Percentiles rank a stretch among this genome's conserved stretches.
Evolutionary conservation across 306 rosid species (phyloP).

Genomic region (Malus sylvestris): DNA sequence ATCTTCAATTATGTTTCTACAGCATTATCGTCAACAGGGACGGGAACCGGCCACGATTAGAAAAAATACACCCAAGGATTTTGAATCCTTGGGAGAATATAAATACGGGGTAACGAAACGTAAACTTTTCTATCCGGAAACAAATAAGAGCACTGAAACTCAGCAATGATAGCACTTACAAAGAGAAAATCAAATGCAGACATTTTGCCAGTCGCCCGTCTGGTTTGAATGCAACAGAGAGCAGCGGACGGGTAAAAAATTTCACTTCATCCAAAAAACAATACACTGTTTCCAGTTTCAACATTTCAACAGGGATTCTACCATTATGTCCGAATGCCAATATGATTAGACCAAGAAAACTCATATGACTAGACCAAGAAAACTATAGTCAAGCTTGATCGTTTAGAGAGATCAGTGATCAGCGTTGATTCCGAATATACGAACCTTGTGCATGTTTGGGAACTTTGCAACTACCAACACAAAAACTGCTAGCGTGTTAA

Average conservation of each 20-base stretch:
- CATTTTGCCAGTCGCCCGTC: background rate
- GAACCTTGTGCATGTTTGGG: slow-evolving; percentile 45
- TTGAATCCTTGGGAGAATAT: background rate
- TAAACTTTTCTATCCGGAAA: background rate
- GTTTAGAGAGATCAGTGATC: slow-evolving; percentile 17
- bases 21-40: background rate
- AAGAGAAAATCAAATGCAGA: slow-evolving; percentile 1
- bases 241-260: background rate
- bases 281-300: slow-evolving; percentile 19
- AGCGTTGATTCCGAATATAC: slow-evolving; percentile 39
- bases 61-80: background rate
- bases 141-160: background rate
- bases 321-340: slow-evolving; percentile 5
- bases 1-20: background rate
- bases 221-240: background rate
- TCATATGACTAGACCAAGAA: slow-evolving; percentile 3
- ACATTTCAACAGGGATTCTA: slow-evolving; percentile 20
- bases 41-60: background rate
- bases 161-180: slow-evolving; percentile 7
- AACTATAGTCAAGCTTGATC: slow-evolving; percentile 8
- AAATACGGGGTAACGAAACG: background rate
- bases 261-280: slow-evolving; percentile 2
- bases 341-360: slow-evolving; percentile 5
- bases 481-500: slow-evolving; percentile 35
- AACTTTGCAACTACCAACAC: slow-evolving; percentile 40